These are phyloP conservation scores for Fusarium mangiferae DNA, from an alignment of 2,329 filamentous ascomycete species.

Conservation along the genomic window DNA sequence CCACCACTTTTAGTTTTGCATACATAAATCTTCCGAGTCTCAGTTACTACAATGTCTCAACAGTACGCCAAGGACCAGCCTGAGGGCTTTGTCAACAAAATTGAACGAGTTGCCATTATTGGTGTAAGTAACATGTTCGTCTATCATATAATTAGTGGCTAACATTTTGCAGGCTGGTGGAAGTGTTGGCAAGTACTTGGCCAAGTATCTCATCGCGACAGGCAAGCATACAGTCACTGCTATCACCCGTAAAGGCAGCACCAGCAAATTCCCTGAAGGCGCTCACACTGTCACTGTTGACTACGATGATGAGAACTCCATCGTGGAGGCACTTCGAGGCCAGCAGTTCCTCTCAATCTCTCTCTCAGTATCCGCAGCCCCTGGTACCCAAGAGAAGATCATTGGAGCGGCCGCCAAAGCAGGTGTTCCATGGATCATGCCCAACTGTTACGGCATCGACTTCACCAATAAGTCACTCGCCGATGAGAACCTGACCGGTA, in stretches of 20 bases:
- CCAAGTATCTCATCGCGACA: constrained; percentile 54
- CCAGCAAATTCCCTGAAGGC: constrained; percentile 55
- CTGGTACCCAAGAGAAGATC: constrained; percentile 59
- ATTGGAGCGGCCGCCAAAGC: constrained; percentile 65
- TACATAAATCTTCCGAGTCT: not conserved
- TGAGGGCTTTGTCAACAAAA: constrained; percentile 52
- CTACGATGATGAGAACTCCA: constrained; percentile 54
- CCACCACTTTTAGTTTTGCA: no score
- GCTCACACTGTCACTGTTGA: constrained; percentile 55
- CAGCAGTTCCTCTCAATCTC: constrained; percentile 70
- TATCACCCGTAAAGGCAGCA: constrained; percentile 57
- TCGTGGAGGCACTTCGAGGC: constrained; percentile 61
- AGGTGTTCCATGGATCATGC: constrained; percentile 65
- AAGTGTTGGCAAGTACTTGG: constrained; percentile 52
- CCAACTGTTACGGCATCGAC: constrained; percentile 60
- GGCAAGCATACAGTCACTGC: constrained; percentile 64
- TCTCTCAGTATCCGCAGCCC: constrained; percentile 55
- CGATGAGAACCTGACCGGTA: constrained; percentile 45
- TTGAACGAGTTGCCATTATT: constrained; percentile 58
- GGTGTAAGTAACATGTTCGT: constrained; percentile 52
- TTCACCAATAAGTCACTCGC: constrained; percentile 52
- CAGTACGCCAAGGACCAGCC: constrained; percentile 51
- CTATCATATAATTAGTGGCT: not conserved
- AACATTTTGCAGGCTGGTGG: constrained; percentile 53
- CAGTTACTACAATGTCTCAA: constrained; percentile 30